Evolutionary conservation across 2,329 filamentous ascomycete genomes (phyloP).

Genomic region (Scedosporium aurantiacum): DNA sequence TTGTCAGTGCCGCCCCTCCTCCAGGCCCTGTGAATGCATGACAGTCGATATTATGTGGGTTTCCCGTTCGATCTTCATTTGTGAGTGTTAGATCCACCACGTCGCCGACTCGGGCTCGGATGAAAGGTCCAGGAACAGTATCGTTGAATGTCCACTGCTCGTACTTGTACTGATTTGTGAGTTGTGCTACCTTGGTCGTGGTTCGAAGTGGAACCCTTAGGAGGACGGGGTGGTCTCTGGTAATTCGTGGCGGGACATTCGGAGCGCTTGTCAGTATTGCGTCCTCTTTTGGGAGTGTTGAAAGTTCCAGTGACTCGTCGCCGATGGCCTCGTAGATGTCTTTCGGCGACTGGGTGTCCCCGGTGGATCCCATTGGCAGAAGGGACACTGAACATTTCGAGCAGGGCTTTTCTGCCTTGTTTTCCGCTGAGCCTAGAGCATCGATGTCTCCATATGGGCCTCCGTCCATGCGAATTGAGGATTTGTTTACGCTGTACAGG

Average conservation of each 20-base stretch:
- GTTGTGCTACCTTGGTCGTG: conserved; percentile 16
- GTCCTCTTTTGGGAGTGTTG: conserved; percentile 15
- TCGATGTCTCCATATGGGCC: too few species aligned
- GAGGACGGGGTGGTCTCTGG: conserved; percentile 18
- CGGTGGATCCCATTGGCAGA: too few species aligned
- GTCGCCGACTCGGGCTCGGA: conserved; percentile 22
- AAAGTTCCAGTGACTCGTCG: too few species aligned
- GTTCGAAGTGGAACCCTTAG: conserved; percentile 19
- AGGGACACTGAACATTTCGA: too few species aligned
- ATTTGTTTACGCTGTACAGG: too few species aligned
- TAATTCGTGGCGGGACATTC: conserved; percentile 20
- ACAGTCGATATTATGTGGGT: conserved; percentile 24
- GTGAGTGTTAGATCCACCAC: conserved; percentile 20
- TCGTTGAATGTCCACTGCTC: conserved; percentile 24
- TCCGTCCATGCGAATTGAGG: too few species aligned
- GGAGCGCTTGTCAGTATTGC: conserved; percentile 19
- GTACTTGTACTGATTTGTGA: conserved; percentile 23
- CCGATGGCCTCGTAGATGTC: too few species aligned
- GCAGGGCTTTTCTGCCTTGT: too few species aligned
- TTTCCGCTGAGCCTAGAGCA: too few species aligned
- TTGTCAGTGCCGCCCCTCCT: conserved; percentile 22
- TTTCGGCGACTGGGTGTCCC: too few species aligned
- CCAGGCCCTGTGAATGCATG: conserved; percentile 23
- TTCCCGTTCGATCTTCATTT: conserved; percentile 20
- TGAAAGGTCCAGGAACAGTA: conserved; percentile 21